A percentile compares a stretch with the other conserved stretches of the same genome.
Conservation (phyloP, 768 basidiomycete species). For the Russula lepida region DNA sequence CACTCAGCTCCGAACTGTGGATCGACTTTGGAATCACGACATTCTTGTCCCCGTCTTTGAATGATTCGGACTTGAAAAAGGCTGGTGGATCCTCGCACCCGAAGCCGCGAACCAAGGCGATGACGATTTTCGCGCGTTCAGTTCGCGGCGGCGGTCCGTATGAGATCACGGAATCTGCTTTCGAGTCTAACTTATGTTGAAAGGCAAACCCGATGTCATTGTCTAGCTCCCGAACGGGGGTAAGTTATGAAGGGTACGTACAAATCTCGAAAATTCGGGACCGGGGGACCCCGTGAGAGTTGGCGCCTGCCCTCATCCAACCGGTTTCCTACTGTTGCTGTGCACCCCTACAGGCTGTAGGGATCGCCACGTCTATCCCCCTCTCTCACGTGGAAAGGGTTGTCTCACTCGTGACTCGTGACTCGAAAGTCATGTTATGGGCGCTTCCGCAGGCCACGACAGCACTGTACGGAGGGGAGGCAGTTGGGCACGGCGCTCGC, state of each 20-base stretch:
- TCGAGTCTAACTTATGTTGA: not conserved
- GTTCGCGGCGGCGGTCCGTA: not conserved
- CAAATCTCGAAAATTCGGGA: not conserved
- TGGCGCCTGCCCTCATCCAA: conserved; percentile 7
- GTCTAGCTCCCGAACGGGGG: not conserved
- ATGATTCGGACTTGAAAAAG: not conserved
- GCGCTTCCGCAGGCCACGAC: not conserved
- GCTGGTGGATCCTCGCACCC: not conserved
- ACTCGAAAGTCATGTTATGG: not conserved
- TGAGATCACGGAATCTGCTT: not conserved
- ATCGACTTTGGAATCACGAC: not conserved
- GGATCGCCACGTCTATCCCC: not conserved
- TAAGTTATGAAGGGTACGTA: not conserved
- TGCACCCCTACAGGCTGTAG: not conserved
- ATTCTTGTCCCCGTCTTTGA: not conserved
- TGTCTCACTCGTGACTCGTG: not conserved
- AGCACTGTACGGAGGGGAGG: not conserved
- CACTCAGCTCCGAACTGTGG: not conserved
- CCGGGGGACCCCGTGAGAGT: not conserved
- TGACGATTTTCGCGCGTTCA: not conserved
- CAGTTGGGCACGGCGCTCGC: not conserved
- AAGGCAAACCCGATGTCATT: not conserved
- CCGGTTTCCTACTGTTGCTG: not conserved
- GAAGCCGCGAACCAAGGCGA: not conserved
- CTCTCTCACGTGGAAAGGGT: not conserved